Conservation (phyloP, 306 rosid species). For the Purshia tridentata region DNA sequence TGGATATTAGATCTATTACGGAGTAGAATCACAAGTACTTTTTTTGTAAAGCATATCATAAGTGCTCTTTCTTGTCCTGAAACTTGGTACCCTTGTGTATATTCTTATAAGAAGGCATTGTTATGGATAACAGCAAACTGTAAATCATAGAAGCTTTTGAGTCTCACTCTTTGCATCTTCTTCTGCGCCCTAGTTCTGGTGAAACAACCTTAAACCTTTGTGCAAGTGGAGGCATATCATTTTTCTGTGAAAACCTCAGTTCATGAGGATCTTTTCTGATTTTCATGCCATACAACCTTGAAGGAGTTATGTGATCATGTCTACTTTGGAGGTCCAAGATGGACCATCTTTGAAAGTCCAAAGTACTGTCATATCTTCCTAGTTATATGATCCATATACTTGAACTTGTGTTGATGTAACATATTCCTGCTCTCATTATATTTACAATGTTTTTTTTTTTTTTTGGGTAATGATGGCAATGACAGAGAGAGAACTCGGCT, state of each 20-base stretch:
- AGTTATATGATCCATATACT: background rate
- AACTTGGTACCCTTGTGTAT: background rate
- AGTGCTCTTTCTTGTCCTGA: background rate
- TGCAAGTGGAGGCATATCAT: background rate
- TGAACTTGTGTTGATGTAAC: constrained; percentile 4
- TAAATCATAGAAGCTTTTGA: constrained; percentile 8
- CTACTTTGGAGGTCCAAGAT: constrained; percentile 8
- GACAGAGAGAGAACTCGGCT: constrained; percentile 63
- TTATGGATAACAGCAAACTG: background rate
- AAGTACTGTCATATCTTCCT: constrained; percentile 14
- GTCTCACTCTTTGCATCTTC: constrained; percentile 13
- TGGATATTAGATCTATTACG: background rate
- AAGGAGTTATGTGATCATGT: constrained; percentile 5
- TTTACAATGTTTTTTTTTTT: background rate
- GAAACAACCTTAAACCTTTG: background rate
- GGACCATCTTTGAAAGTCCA: constrained; percentile 5
- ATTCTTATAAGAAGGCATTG: background rate
- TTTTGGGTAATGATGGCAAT: constrained; percentile 25
- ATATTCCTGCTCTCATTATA: constrained; percentile 14
- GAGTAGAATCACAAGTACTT: background rate
- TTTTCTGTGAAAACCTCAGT: background rate
- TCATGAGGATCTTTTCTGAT: constrained; percentile 14
- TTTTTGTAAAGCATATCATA: background rate
- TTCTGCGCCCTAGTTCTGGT: background rate
- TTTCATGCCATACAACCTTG: background rate